Conservation (phyloP, 345 rosid species). For the Leavenworthia alabamica region DNA sequence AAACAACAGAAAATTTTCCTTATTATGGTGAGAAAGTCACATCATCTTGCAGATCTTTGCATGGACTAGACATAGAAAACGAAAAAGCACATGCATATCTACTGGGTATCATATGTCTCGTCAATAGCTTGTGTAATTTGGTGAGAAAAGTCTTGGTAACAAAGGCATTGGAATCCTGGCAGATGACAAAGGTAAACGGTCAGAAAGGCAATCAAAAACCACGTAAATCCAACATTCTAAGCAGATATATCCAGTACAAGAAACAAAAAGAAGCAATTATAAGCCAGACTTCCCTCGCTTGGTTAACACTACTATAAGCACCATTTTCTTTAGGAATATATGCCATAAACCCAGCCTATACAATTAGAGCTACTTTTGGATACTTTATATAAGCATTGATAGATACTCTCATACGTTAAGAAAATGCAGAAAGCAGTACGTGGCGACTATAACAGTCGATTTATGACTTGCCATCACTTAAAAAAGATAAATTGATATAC, state of each 20-base stretch:
- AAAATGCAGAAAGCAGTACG: conserved; percentile 7
- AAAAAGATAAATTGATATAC: neutral
- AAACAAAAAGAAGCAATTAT: conserved; percentile 12
- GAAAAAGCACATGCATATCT: conserved; percentile 85
- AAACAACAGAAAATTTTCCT: neutral
- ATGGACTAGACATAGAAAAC: conserved; percentile 45
- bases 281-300: neutral
- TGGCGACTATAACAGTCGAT: conserved; percentile 1
- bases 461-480: conserved; percentile 7
- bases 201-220: conserved; percentile 14
- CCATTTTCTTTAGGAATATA: conserved; percentile 1
- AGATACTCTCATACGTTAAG: conserved; percentile 8
- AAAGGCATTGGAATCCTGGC: conserved; percentile 57
- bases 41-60: conserved; percentile 55
- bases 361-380: neutral
- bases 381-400: conserved; percentile 4
- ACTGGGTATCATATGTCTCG: conserved; percentile 53
- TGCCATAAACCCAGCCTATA: conserved; percentile 9
- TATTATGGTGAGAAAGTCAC: conserved; percentile 36
- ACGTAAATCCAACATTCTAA: neutral
- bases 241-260: neutral
- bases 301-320: conserved; percentile 7
- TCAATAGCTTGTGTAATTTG: conserved; percentile 56
- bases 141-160: conserved; percentile 54
- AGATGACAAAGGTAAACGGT: conserved; percentile 10